A percentile compares a stretch with the other conserved stretches of the same genome.
Conservation (phyloP, 2,329 filamentous ascomycete species). For the Teratosphaeria viscida region DNA sequence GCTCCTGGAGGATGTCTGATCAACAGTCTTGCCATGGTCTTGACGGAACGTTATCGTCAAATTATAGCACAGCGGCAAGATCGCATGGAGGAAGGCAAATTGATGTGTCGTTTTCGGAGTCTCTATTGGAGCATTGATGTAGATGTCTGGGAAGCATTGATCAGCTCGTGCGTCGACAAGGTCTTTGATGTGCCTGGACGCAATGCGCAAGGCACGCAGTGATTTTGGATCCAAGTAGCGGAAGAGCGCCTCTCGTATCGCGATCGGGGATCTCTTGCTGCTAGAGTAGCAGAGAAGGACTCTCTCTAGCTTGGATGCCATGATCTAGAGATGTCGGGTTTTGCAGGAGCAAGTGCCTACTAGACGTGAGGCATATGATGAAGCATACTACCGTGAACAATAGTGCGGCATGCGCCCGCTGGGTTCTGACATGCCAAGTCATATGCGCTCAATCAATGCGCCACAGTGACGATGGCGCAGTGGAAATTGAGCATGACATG, state of each 20-base stretch:
- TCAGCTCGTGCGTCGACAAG: conserved; percentile 7
- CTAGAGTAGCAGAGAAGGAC: neutral
- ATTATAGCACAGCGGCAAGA: conserved; percentile 9
- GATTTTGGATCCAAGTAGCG: neutral
- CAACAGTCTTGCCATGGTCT: neutral
- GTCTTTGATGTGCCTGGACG: conserved; percentile 8
- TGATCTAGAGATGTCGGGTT: neutral
- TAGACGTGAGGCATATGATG: neutral
- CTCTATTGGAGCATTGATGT: conserved; percentile 6
- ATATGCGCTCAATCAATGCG: neutral
- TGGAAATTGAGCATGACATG: neutral
- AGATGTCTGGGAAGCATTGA: conserved; percentile 9
- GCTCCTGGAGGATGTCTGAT: neutral
- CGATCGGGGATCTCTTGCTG: neutral
- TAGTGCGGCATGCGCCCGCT: neutral
- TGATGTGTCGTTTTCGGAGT: neutral
- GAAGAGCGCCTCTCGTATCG: neutral
- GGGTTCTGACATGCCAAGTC: neutral
- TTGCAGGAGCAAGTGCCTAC: neutral
- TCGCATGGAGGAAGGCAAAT: conserved; percentile 3
- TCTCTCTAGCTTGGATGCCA: neutral
- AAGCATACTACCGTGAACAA: neutral
- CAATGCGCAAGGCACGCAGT: conserved; percentile 9
- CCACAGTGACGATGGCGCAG: neutral
- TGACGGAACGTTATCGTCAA: conserved; percentile 12